Evolutionary conservation across 305 asterid genomes (phyloP).

Genomic region (Fraxinus albicans): DNA sequence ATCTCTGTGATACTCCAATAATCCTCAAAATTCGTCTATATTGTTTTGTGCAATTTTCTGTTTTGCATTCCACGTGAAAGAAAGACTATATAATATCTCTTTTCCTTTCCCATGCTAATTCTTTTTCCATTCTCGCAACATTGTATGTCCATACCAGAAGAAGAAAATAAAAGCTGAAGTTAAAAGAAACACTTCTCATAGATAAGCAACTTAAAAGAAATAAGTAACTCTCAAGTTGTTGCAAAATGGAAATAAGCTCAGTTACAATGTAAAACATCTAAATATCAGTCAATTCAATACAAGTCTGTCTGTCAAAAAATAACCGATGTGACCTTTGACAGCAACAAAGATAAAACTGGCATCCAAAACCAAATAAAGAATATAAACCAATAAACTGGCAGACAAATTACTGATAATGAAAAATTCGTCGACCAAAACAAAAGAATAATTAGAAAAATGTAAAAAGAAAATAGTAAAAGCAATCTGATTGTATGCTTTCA

Average conservation of each 20-base stretch:
- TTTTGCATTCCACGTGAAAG: background rate
- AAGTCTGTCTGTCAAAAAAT: background rate
- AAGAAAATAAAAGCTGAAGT: background rate
- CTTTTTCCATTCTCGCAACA: background rate
- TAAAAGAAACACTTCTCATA: background rate
- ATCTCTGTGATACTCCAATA: background rate
- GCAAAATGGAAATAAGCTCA: background rate
- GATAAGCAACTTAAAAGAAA: background rate
- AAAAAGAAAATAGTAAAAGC: constrained; percentile 6
- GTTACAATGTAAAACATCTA: background rate
- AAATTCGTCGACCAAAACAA: background rate
- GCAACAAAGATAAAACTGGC: constrained; percentile 17
- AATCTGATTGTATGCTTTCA: constrained; percentile 7
- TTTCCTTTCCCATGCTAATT: background rate
- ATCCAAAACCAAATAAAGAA: constrained; percentile 21
- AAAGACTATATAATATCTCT: no score
- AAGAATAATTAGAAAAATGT: background rate
- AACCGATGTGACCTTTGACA: background rate
- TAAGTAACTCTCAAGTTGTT: background rate
- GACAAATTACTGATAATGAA: background rate
- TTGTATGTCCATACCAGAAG: background rate
- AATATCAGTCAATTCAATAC: background rate
- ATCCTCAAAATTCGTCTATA: background rate
- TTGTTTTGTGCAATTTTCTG: background rate
- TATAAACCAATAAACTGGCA: constrained; percentile 4